Base-by-base conservation (phyloP, 75 land plant genomes). In the Cupressus sempervirens region DNA sequence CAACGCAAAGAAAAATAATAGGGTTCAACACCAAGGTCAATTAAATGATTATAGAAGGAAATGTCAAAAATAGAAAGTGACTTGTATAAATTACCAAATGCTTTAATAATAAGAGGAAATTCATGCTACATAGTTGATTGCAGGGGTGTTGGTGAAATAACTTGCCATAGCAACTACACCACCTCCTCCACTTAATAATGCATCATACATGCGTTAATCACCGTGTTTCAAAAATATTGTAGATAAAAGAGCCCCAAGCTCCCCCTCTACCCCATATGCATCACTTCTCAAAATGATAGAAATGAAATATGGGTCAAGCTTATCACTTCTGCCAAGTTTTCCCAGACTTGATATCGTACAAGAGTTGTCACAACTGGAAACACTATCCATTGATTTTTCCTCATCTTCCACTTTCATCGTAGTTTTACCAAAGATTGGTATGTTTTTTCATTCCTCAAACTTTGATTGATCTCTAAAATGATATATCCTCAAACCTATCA, bases 181-280 rank as follows among this genome's bases (percentile, higher is more conserved):
- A 76, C 88, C 83, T 45, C 87, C 75, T 16, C 99, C 99, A 89
- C 86, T 90, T 92, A 97, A 89, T 81, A 95, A 89, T 68, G 95
- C 94, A 90, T 95, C 95, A 88, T 94, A 93, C 94, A 95, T 94
- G 90, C 92, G 92, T 85, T 93, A 97, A 14, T 95, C 94, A 91
- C 95, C 99, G 86, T 97, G 99, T 84, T 97, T 98, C 92, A 97
- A 76, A 88, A 97, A 97, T 83, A 91, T 90, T 83, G 92, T 90
- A 1, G 99, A 95, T 14, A 95, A 82, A 20, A 97, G 88, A 67
- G 94, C 88, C 46, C 99, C 99, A 29, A 97, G 88, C 84, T 97
- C 99, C 16, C 99, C 98, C 86, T 97, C 99, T 10, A 94, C 96
- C 48, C 99, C 99, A 86, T 97, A 97, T 3, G 92, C 89, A 89